phyloP scores from a whole-genome alignment of 2,329 filamentous ascomycete genomes.

The Fusarium stilboides region DNA sequence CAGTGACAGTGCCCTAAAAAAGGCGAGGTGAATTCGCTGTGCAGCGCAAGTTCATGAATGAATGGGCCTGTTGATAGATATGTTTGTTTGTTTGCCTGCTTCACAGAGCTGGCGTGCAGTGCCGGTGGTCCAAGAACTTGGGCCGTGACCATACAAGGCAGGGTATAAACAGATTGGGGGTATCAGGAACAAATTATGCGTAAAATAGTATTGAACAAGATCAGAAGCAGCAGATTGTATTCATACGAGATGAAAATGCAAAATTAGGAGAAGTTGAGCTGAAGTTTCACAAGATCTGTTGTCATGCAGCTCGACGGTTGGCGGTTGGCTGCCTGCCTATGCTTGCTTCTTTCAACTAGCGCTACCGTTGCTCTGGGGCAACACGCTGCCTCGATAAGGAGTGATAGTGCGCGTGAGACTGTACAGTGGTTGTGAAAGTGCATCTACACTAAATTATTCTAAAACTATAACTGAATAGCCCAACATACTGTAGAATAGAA shows the following conservation, averaged over 20 bases:
- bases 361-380: conserved; percentile 47
- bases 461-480: background rate
- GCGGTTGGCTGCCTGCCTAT: conserved; percentile 38
- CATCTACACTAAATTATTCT: background rate
- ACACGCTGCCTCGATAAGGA: conserved; percentile 49
- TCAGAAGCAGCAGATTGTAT: background rate
- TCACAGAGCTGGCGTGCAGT: conserved; percentile 2
- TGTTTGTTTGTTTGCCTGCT: conserved; percentile 18
- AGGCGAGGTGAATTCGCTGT: background rate
- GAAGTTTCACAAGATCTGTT: conserved; percentile 35
- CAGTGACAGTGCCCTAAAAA: background rate
- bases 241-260: conserved; percentile 12
- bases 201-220: background rate
- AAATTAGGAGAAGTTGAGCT: conserved; percentile 16
- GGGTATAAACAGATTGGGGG: conserved; percentile 1
- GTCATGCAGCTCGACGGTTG: conserved; percentile 20
- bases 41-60: conserved; percentile 1
- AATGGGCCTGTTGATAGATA: background rate
- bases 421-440: background rate
- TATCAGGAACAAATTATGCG: conserved; percentile 5
- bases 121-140: background rate
- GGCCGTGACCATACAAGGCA: background rate
- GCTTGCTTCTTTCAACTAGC: conserved; percentile 39
- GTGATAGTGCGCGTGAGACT: conserved; percentile 37
- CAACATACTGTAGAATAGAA: rapidly evolving